Percentiles rank a stretch among this genome's conserved stretches.
These are phyloP conservation scores for Pezicula radicicola DNA, from an alignment of 2,329 filamentous ascomycete genomes.

Conservation along the genomic window DNA sequence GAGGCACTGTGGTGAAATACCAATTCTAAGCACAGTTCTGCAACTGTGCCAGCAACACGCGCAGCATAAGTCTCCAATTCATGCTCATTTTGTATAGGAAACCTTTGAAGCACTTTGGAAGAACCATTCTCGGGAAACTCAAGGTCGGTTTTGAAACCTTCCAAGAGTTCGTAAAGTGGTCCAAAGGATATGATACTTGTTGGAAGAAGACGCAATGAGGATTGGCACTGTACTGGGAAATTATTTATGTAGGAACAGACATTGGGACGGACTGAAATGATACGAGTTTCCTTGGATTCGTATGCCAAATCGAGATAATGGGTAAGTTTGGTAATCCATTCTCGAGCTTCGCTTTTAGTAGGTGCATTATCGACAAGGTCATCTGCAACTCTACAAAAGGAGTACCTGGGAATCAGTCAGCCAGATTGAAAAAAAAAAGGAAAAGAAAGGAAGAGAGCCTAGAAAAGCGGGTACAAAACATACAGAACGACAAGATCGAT, in stretches of 20 bases:
- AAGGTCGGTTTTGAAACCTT: constrained; percentile 68
- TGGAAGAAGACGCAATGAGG: constrained; percentile 58
- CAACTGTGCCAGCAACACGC: constrained; percentile 71
- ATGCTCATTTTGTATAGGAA: constrained; percentile 55
- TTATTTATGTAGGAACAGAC: constrained; percentile 19
- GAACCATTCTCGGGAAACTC: constrained; percentile 38
- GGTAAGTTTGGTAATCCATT: constrained; percentile 57
- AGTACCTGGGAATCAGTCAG: constrained; percentile 47
- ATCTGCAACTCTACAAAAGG: constrained; percentile 71
- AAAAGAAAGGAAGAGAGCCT: no score
- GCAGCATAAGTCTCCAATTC: constrained; percentile 62
- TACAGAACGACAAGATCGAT: constrained; percentile 65
- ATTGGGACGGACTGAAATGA: constrained; percentile 14
- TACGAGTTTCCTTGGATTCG: constrained; percentile 21
- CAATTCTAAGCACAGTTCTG: constrained; percentile 63
- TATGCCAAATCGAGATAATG: constrained; percentile 55
- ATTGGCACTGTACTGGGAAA: constrained; percentile 23
- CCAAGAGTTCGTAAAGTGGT: constrained; percentile 61
- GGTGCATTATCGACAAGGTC: constrained; percentile 67
- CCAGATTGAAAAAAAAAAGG: no score
- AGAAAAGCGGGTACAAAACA: constrained; percentile 20
- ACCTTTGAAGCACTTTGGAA: constrained; percentile 24
- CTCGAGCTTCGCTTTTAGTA: constrained; percentile 45
- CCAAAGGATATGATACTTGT: constrained; percentile 50
- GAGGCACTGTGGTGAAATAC: constrained; percentile 53